Base-by-base conservation (phyloP, 371 early-diverging fungal genomes). In the Umbelopsis sp. region DNA sequence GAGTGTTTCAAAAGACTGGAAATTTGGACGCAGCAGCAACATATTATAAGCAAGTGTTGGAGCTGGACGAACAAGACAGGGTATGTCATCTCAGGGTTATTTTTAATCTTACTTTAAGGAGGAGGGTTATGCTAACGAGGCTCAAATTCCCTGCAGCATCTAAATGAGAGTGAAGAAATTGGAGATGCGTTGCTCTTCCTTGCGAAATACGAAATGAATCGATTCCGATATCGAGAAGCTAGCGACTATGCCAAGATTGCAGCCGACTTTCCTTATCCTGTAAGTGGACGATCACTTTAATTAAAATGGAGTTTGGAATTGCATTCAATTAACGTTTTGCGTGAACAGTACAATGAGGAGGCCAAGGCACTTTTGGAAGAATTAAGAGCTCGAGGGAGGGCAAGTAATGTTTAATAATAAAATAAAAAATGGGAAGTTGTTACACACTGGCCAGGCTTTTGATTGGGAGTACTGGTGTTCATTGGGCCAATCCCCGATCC, bases 111-210 rank as follows among this genome's bases (percentile, higher is more conserved):
- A 14, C 35, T 62, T n/a, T 35, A 65, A 57, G 41, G 68, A 14
- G 67, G 45, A 20, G 37, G 16, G n/a, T 16, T 41, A 24, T 50
- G 48, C 20, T 41, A 16, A 32, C 53, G 6, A n/a, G 10, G 25
- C 25, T 16, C n/a, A 3, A n/a, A 22, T 22, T 48, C 48, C 48
- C 48, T 48, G 16, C 68, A 86, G 82, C 71, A 68, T 8, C 69
- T 80, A 29, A 76, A 79, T 24, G 88, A 87, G 37, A 57, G 57
- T 18, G 57, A 57, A 35, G 86, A 89, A 65, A 71, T 81, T 20
- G 85, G 86, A 3, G 85, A 89, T 12, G 88, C 91, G 2, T 80
- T 80, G 29, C 65, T 89, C 20, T 88, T 78, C 62, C 66, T 92
- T 68, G 91, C 92, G 1, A 50, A 76, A 24, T 86, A 86, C 72